Percentiles rank a stretch among this genome's conserved stretches.
Evolutionary conservation across 306 rosid species (phyloP).

Genomic region (Pyrus bretschneideri): DNA sequence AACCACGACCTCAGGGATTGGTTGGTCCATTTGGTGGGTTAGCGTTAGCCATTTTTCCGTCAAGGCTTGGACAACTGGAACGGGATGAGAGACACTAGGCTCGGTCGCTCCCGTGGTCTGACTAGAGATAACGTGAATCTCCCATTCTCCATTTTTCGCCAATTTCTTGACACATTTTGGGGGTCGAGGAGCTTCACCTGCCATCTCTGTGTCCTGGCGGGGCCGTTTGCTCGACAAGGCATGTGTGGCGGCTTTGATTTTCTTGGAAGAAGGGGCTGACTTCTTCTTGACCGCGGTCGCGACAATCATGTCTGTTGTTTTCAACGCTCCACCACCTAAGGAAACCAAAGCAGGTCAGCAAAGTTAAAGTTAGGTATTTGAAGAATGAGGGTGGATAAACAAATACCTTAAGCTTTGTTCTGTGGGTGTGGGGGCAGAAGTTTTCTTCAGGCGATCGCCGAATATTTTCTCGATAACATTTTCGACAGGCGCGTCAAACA

Average conservation of each 20-base stretch:
- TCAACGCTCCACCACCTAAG: no score
- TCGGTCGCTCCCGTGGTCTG: fast-evolving
- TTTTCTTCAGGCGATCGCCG: fast-evolving
- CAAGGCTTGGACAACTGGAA: fast-evolving
- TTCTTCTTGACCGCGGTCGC: fast-evolving
- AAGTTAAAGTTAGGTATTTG: no score
- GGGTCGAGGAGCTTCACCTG: fast-evolving
- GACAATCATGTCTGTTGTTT: no score
- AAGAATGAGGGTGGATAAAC: no score
- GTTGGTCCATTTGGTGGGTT: fast-evolving
- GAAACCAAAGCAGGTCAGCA: no score
- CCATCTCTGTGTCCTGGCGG: fast-evolving
- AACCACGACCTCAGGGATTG: no score
- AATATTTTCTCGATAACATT: no score
- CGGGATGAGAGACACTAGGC: no score
- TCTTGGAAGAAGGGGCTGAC: fast-evolving
- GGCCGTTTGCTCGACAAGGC: fast-evolving
- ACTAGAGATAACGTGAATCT: no score
- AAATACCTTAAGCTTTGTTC: no score
- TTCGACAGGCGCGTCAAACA: fast-evolving
- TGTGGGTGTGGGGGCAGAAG: fast-evolving
- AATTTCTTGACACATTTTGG: no score
- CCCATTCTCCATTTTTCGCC: fast-evolving
- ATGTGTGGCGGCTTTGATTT: fast-evolving
- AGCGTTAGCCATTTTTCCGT: no score